Evolutionary conservation across 305 asterid species (phyloP).

Genomic region (Fraxinus baroniana): DNA sequence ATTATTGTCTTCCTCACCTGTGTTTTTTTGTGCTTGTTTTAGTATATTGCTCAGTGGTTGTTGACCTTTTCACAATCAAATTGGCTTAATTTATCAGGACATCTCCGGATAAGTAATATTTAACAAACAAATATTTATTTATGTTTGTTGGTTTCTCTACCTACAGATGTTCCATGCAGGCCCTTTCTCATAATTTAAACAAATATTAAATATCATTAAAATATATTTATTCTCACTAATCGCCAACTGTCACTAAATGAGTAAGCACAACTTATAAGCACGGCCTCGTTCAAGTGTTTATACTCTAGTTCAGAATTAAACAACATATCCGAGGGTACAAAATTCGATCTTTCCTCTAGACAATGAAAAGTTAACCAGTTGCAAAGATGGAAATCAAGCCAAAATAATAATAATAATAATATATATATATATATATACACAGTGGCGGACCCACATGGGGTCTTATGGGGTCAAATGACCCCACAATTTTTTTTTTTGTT

Average conservation of each 20-base stretch:
- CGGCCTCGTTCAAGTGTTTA: not conserved
- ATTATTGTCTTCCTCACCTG: constrained; percentile 28
- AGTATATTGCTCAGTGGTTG: constrained; percentile 17
- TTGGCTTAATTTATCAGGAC: not conserved
- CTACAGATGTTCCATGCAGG: not conserved
- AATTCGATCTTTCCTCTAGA: no score
- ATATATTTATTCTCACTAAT: not conserved
- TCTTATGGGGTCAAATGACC: no score
- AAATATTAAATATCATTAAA: not conserved
- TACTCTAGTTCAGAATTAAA: not conserved
- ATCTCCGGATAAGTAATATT: not conserved
- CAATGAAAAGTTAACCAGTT: no score
- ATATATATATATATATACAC: no score
- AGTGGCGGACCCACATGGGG: no score
- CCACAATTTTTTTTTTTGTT: no score
- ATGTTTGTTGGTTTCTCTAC: not conserved
- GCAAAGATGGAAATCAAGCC: no score
- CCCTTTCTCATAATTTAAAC: not conserved
- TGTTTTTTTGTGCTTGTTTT: constrained; percentile 23
- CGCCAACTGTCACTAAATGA: not conserved
- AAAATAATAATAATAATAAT: no score
- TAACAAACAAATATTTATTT: not conserved
- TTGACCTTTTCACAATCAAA: constrained; percentile 21
- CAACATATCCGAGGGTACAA: not conserved
- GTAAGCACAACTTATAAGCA: not conserved